Evolutionary conservation across 2,329 filamentous ascomycete species (phyloP).

Genomic region (Teratosphaeriaceae sp.): DNA sequence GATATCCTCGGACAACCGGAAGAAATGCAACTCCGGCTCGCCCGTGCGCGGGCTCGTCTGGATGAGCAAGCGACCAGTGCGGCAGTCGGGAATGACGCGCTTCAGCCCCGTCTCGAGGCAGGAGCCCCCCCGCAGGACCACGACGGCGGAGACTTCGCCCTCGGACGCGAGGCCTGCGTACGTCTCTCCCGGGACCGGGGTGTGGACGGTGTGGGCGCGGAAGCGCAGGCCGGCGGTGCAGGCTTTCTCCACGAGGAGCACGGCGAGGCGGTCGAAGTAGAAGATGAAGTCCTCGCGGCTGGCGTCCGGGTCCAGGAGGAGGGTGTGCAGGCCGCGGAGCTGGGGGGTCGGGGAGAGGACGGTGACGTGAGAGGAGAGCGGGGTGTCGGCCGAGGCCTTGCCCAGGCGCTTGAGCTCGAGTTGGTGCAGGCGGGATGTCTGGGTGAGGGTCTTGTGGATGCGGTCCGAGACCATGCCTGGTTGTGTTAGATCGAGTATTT

Average conservation of each 20-base stretch:
- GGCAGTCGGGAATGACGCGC: slow-evolving; percentile 86
- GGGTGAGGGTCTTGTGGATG: slow-evolving; percentile 76
- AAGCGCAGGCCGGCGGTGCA: slow-evolving; percentile 69
- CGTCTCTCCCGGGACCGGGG: slow-evolving; percentile 55
- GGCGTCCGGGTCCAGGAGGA: slow-evolving; percentile 75
- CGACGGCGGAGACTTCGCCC: slow-evolving; percentile 74
- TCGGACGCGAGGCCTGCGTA: slow-evolving; percentile 67
- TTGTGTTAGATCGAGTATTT: not conserved
- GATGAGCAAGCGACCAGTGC: slow-evolving; percentile 81
- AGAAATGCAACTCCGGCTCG: slow-evolving; percentile 88
- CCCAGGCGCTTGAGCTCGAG: slow-evolving; percentile 72
- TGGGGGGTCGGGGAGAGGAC: slow-evolving; percentile 73
- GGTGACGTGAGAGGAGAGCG: slow-evolving; percentile 68
- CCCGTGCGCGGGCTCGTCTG: slow-evolving; percentile 74
- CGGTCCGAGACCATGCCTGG: slow-evolving; percentile 88
- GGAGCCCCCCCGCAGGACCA: slow-evolving; percentile 81
- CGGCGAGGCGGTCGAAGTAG: slow-evolving; percentile 85
- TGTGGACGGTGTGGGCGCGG: slow-evolving; percentile 56
- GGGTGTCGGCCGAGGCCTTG: slow-evolving; percentile 57
- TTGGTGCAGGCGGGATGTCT: slow-evolving; percentile 80
- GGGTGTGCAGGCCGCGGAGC: slow-evolving; percentile 80
- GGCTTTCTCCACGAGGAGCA: slow-evolving; percentile 78
- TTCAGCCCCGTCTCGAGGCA: slow-evolving; percentile 83
- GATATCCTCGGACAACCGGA: slow-evolving; percentile 71
- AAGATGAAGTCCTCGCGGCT: slow-evolving; percentile 89